Evolutionary conservation across 257 asterid species (phyloP), one percentile per base, ranked within the genome.

Genomic region (Solanum tarijense): DNA sequence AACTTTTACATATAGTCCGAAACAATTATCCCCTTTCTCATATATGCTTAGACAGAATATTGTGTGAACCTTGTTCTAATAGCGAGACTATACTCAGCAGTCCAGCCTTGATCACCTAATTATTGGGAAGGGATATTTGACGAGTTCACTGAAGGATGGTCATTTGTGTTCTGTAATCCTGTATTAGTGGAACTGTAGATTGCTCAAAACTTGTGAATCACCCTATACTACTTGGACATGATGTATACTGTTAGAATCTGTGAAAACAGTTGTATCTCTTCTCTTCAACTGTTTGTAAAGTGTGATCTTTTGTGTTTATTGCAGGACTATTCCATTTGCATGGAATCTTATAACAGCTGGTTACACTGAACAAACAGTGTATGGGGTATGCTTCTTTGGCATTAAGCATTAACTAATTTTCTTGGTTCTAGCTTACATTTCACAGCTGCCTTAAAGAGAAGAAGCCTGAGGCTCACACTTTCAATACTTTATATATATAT

Each of bases 301-400:
- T 29, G 38, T 81, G 85, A 41, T 79, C 75, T 69, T 38, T 83
- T 88, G 87, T 81, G 79, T 86, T 83, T 88, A 88, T 88, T 84
- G 89, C 91, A 96, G 99, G 93, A 96, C 99, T 14, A 96, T 96
- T 85, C 99, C 99, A 41, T 96, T 96, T 88, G 99, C 94, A 88
- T 96, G 99, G 99, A 96, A 96, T 93, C 98, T 96, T 88, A 35
- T 96, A 85, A 96, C 99, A 65, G 96, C 98, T 86, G 99, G 99
- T 87, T 96, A 96, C 88, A 83, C 93, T 84, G 98, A 96, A 89
- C 99, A 95, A 83, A 92, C 98, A 62, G 82, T 95, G 89, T 86
- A 92, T 81, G 99, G 99, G 96, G 99, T 96, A 94, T 88, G 93
- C 83, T 38, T 74, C 86, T 68, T 88, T 88, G 79, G 41, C 29